Evolutionary conservation across 176 grass and related monocot species (phyloP), one percentile per base, ranked within the genome.

Genomic region (Paspalum vaginatum): DNA sequence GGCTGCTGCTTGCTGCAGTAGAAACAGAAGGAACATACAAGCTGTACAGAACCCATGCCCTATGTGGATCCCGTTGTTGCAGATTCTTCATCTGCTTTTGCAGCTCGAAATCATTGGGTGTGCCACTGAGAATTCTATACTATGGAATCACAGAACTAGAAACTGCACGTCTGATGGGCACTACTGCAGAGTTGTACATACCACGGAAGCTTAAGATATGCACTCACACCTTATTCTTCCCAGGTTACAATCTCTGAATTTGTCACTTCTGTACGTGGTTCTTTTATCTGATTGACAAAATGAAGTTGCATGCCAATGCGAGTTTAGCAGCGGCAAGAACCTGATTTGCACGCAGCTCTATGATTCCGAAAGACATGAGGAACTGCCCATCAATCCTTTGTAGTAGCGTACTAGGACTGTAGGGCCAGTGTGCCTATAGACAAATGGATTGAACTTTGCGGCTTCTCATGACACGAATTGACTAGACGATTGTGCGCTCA

Each of bases 11-110:
- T 18, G 48, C 66, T 65, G 48, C 51, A 40, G 74, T 57, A 87
- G 18, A 26, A 77, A 77, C 38, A n/a, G 59, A 58, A 47, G 12
- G 37, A 84, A 58, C 62, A 83, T 40, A 83, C 70, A 65, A 56
- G 63, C 16, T 17, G 47, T 25, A 83, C 20, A 48, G 1, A 11
- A 9, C 24, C 18, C 60, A 20, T 38, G 57, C 10, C 26, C 26
- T 18, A 73, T 17, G 1, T 60, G 18, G 53, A 76, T 61, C 25
- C 3, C 22, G 22, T 41, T 47, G 66, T 18, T 39, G 24, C 24
- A n/a, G 39, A 38, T 16, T 64, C 68, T 42, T 56, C 32, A 53
- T 57, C 53, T 53, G 24, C 68, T 72, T 55, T 41, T 37, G 45
- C 83, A 46, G 67, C 22, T 79, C 38, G 9, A 46, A 64, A 72